Evolutionary conservation across 192 early-diverging fungal genomes (phyloP).

Genomic region (Jimgerdemannia lactiflua): DNA sequence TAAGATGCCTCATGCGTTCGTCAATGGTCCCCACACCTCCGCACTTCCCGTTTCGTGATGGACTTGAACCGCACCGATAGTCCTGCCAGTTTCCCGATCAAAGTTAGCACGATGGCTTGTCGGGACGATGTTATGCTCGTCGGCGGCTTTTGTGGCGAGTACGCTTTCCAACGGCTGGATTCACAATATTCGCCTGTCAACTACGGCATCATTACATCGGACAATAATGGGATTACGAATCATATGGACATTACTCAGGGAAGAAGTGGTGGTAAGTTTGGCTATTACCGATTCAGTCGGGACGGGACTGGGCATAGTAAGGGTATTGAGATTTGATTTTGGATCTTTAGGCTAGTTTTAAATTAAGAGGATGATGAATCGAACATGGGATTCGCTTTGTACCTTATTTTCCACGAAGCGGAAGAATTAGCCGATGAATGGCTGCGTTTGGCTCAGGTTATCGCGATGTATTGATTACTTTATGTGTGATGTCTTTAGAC

Average conservation of each 20-base stretch:
- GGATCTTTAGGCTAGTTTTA: no score
- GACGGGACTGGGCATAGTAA: no score
- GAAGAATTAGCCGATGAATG: no score
- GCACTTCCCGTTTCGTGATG: conserved; percentile 24
- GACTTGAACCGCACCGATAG: conserved; percentile 9
- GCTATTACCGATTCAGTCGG: no score
- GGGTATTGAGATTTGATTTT: no score
- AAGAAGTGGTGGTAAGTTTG: conserved; percentile 35
- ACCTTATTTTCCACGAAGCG: no score
- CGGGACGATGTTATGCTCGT: conserved; percentile 37
- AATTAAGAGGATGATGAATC: no score
- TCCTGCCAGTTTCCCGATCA: conserved; percentile 14
- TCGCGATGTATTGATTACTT: not conserved
- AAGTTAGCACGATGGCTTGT: conserved; percentile 52
- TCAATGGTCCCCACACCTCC: conserved; percentile 43
- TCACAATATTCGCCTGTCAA: conserved; percentile 7
- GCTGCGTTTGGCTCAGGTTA: no score
- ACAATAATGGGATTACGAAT: conserved; percentile 58
- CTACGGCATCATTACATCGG: conserved; percentile 32
- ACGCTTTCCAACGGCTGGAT: conserved; percentile 24
- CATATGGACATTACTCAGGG: conserved; percentile 49
- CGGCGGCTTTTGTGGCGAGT: conserved; percentile 53
- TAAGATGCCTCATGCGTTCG: conserved; percentile 38
- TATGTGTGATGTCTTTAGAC: conserved; percentile 5
- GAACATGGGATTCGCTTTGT: no score